Percentiles rank a stretch among this genome's conserved stretches.
Evolutionary conservation across 176 grass and related monocot genomes (phyloP).

Genomic region (Elaeis guineensis): DNA sequence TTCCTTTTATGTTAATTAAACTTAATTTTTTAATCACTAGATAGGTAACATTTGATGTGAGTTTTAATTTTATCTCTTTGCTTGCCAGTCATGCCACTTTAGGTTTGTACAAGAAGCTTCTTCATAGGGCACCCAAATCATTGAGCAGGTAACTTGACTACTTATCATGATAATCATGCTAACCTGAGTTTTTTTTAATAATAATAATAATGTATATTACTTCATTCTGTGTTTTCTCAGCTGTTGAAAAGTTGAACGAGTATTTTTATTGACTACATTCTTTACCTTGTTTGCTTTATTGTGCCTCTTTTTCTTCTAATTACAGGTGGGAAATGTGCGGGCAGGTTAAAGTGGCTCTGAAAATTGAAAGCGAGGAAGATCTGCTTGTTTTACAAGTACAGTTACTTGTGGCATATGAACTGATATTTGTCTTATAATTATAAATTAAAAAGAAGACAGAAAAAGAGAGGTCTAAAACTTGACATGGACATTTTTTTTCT

Average conservation of each 20-base stretch:
- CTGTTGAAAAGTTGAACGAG: too few species aligned
- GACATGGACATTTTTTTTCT: too few species aligned
- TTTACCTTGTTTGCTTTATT: background rate
- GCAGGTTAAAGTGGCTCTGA: constrained; percentile 94
- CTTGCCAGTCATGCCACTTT: constrained; percentile 83
- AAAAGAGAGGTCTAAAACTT: too few species aligned
- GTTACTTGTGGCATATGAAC: constrained; percentile 1
- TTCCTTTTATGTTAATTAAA: too few species aligned
- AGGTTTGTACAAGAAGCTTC: constrained; percentile 90
- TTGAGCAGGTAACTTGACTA: constrained; percentile 53
- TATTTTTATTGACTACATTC: too few species aligned
- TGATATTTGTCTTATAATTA: background rate
- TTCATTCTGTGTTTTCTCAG: too few species aligned
- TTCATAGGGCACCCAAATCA: constrained; percentile 83
- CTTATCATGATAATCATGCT: background rate
- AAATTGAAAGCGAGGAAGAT: constrained; percentile 83
- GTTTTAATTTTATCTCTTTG: constrained; percentile 11
- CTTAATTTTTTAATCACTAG: background rate
- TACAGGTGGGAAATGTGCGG: constrained; percentile 90
- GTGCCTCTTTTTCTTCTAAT: constrained; percentile 7
- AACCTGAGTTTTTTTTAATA: background rate
- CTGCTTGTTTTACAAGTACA: constrained; percentile 91
- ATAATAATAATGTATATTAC: too few species aligned
- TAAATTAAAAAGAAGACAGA: too few species aligned
- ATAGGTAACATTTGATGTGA: background rate